These are phyloP conservation scores for Phialophora chinensis DNA, from an alignment of 2,329 filamentous ascomycete species.

Conservation along the genomic window DNA sequence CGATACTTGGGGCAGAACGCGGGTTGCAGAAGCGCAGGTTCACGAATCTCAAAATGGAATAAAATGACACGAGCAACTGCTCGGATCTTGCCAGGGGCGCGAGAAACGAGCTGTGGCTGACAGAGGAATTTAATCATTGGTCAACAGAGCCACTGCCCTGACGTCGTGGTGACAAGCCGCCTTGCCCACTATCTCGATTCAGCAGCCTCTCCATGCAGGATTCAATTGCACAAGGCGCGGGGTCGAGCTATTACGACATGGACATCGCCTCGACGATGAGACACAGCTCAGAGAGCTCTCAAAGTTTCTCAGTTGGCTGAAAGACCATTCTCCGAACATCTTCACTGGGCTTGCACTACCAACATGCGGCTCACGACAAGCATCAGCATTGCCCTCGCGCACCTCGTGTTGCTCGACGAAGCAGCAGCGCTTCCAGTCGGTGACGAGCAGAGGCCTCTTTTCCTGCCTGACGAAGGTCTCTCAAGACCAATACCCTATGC, in stretches of 20 bases:
- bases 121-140: neutral
- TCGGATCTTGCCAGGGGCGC: neutral
- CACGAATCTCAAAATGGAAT: slow-evolving; percentile 4
- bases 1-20: slow-evolving; percentile 9
- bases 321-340: neutral
- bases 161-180: slow-evolving; percentile 16
- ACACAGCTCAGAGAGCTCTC: neutral
- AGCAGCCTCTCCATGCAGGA: neutral
- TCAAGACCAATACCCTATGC: neutral
- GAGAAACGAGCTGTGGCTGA: neutral
- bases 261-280: neutral
- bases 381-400: slow-evolving; percentile 3
- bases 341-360: neutral
- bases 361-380: slow-evolving; percentile 14
- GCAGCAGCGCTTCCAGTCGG: slow-evolving; percentile 11
- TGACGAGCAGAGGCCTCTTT: slow-evolving; percentile 15
- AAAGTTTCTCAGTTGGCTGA: neutral
- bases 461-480: slow-evolving; percentile 17
- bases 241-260: slow-evolving; percentile 25
- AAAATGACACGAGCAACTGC: neutral
- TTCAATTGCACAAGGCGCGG: slow-evolving; percentile 11
- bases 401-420: slow-evolving; percentile 13
- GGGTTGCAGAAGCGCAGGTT: slow-evolving; percentile 20
- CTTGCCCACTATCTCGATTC: neutral
- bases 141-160: slow-evolving; percentile 1